phyloP scores from a whole-genome alignment of 495 filamentous ascomycete species.

The Neurospora sp. region DNA sequence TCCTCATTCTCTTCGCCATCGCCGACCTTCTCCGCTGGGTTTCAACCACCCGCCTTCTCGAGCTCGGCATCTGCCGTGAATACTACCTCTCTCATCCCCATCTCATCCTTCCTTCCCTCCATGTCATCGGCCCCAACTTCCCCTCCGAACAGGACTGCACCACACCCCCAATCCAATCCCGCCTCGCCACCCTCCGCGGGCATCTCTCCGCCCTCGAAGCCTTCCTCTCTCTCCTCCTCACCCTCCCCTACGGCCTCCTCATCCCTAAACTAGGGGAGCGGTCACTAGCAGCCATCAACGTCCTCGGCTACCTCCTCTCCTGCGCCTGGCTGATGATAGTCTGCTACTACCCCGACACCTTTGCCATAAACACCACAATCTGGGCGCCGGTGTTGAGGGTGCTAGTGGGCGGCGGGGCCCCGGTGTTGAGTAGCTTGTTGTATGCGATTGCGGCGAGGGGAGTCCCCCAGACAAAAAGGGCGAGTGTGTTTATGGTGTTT shows the following conservation, averaged over 20 bases:
- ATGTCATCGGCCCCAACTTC: no score
- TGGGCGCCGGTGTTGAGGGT: neutral
- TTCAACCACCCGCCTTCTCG: neutral
- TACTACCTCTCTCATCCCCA: neutral
- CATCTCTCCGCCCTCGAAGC: neutral
- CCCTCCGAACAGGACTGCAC: neutral
- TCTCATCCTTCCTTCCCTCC: no score
- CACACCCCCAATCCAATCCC: neutral
- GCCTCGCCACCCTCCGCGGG: neutral
- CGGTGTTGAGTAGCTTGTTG: neutral
- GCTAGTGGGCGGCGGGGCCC: neutral
- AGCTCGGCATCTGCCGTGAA: neutral
- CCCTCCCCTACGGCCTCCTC: neutral
- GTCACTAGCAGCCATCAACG: neutral
- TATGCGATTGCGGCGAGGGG: neutral
- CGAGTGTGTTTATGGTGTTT: neutral
- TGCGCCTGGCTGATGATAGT: neutral
- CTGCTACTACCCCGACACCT: neutral
- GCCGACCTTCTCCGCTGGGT: neutral
- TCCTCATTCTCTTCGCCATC: neutral
- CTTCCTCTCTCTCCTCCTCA: neutral
- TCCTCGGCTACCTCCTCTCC: neutral
- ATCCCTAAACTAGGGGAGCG: neutral
- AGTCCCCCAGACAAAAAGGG: neutral
- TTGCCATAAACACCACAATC: neutral